A percentile compares a stretch with the other conserved stretches of the same genome.
phyloP scores from a whole-genome alignment of 2,329 filamentous ascomycete species.

The Escovopsis sp. region DNA sequence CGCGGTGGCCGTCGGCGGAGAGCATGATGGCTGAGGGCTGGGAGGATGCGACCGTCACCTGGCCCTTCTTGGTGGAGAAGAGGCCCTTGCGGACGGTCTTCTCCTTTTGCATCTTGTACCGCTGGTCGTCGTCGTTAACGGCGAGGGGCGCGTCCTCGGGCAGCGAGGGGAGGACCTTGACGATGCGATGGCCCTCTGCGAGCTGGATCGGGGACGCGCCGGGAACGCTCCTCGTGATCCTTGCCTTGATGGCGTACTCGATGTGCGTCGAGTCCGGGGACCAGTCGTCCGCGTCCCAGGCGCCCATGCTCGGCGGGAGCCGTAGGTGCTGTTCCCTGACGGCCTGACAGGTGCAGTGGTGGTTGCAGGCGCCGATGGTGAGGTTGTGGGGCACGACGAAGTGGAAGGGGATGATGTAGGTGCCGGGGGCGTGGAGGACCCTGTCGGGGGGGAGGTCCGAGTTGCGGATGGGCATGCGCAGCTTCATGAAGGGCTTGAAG shows the following conservation, averaged over 20 bases:
- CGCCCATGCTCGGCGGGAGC: conserved; percentile 36
- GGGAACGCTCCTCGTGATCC: conserved; percentile 17
- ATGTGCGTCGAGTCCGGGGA: conserved; percentile 39
- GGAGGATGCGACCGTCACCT: conserved; percentile 28
- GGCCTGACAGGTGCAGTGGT: conserved; percentile 27
- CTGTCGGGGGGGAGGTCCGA: conserved; percentile 31
- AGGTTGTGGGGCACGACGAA: conserved; percentile 45
- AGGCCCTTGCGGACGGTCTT: conserved; percentile 40
- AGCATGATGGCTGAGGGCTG: conserved; percentile 36
- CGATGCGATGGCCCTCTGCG: conserved; percentile 26
- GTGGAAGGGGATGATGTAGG: conserved; percentile 40
- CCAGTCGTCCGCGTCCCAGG: conserved; percentile 40
- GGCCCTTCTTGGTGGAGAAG: conserved; percentile 35
- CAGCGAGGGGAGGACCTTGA: conserved; percentile 38
- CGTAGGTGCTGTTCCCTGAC: conserved; percentile 37
- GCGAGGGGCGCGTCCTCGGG: conserved; percentile 37
- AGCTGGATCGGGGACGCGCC: conserved; percentile 13
- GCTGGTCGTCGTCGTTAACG: conserved; percentile 30
- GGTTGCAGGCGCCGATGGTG: conserved; percentile 41
- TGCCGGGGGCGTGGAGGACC: conserved; percentile 32
- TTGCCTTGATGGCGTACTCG: conserved; percentile 37
- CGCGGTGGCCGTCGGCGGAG: conserved; percentile 30
- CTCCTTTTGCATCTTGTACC: conserved; percentile 34
- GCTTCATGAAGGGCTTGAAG: conserved; percentile 39
- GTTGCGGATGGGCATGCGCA: conserved; percentile 37